Percentiles rank a stretch among this genome's conserved stretches.
phyloP scores from a whole-genome alignment of 768 basidiomycete genomes.

The Lentinula detonsa region DNA sequence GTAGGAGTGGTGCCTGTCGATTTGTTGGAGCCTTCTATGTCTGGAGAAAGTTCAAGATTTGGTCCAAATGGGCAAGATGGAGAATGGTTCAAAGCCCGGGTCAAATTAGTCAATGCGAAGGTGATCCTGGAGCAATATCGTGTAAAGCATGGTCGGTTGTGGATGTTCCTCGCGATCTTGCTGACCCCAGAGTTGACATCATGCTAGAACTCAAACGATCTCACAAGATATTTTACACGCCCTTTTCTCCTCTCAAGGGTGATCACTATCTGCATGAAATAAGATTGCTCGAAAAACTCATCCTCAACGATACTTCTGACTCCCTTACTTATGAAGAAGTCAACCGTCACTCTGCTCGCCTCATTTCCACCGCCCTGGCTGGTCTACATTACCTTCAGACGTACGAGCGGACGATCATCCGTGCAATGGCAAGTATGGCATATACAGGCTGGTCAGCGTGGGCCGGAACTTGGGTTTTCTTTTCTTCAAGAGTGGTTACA shows the following conservation, averaged over 20 bases:
- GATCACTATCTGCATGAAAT: constrained; percentile 30
- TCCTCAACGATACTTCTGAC: constrained; percentile 36
- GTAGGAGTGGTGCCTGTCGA: constrained; percentile 69
- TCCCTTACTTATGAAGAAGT: constrained; percentile 22
- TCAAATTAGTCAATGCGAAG: constrained; percentile 17
- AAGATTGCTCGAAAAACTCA: constrained; percentile 36
- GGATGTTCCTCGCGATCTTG: neutral
- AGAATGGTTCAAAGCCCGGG: neutral
- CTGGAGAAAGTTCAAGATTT: neutral
- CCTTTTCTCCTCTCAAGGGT: constrained; percentile 32
- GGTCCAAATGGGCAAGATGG: neutral
- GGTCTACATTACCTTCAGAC: constrained; percentile 80
- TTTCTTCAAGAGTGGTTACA: neutral
- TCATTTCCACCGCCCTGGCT: constrained; percentile 47
- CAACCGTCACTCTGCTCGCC: constrained; percentile 38
- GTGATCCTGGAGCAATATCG: constrained; percentile 74
- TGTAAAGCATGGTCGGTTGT: constrained; percentile 61
- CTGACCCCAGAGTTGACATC: neutral
- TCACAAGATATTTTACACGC: constrained; percentile 57
- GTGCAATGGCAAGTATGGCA: constrained; percentile 59
- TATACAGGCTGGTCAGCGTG: constrained; percentile 79
- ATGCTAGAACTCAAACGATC: constrained; percentile 52
- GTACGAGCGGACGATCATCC: constrained; percentile 73
- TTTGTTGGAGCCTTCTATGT: neutral
- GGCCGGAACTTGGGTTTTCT: constrained; percentile 51